Evolutionary conservation across 257 asterid species (phyloP), one percentile per base, ranked within the genome.

Genomic region (Rhazya stricta): DNA sequence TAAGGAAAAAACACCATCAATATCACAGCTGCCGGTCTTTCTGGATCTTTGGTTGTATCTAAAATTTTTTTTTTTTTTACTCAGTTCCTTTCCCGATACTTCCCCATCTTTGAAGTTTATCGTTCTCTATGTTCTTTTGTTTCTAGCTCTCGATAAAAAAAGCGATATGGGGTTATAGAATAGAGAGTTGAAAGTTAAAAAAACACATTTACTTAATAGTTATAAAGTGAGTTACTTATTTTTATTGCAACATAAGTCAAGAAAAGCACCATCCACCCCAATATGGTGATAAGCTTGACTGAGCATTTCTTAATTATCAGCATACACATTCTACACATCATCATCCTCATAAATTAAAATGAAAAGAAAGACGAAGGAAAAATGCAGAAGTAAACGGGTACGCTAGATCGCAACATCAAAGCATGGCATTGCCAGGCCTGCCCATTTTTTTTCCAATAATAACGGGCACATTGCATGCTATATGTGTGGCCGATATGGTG

Each of bases 391-490:
- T 74, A 83, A 91, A n/a, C n/a, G n/a, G n/a, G n/a, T n/a, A n/a
- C n/a, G n/a, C 98, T 97, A 76, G 98, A 92, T 71, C 98, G n/a
- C 98, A 73, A 94, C 85, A 86, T 94, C 74, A 94, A 76, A 66
- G 92, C 93, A 72, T 77, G 93, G 93, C 98, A 90, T n/a, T 94
- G 74, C 97, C 98, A 21, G 95, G 97, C 89, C 89, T 88, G 89
- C 91, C 91, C 83, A 83, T 93, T 86, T 45, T 88, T n/a, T 78
- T 82, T 90, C 95, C 91, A 94, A 75, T 85, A 91, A 82, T 61
- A 91, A 92, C 32, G 92, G 98, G 86, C 98, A 94, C 90, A 86
- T 87, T 11, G 96, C 97, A 84, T 94, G 98, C 98, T n/a, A 94
- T 94, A 79, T 94, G 98, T 62, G 98, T 97, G 6, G 98, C 98